Evolutionary conservation across 1,284 basidiomycete species (phyloP), one percentile per base, ranked within the genome.

Genomic region (Trichosporon sp.): DNA sequence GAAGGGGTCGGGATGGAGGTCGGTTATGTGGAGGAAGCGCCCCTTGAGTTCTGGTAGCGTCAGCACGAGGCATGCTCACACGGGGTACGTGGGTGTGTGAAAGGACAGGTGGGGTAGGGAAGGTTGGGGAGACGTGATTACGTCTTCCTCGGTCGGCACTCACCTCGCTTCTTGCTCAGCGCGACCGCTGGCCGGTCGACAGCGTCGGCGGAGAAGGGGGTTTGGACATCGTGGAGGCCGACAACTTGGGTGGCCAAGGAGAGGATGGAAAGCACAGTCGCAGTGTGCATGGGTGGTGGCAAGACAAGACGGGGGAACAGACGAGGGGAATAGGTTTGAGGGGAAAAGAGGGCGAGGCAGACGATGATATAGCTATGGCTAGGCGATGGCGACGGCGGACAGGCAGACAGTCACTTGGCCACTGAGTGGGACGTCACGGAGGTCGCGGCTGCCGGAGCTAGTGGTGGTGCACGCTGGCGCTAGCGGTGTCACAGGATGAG

Each of bases 1-100:
- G 67, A 78, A 77, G 0, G 81, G 79, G 67, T 84, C 83, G 3
- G 83, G 83, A 66, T 84, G 83, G 29, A 84, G 78, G 68, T 84
- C 83, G 31, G 83, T 84, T 42, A 84, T 77, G 70, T 83, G 83
- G 15, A 81, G 70, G 68, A 81, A 82, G 3, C 82, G 76, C 27
- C 81, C 81, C 32, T 75, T 82, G 27, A 83, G 73, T 62, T 76
- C 80, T 81, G 70, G 21, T 21, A 31, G 27, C 4, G 65, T 72
- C 25, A 71, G 70, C 44, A 12, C 32, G 47, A 12, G 56, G 13
- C n/a, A n/a, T 27, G 34, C 13, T n/a, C 27, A 29, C 15, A 64
- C 63, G 31, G 15, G 31, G 27, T 47, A 13, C 63, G 63, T 32
- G 23, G 47, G 21, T 25, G 47, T 51, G 47, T 21, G 47, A 23